A percentile compares a stretch with the other conserved stretches of the same genome.
Conservation (phyloP, 805 yeast genomes). For the Ogataea saltuana region DNA sequence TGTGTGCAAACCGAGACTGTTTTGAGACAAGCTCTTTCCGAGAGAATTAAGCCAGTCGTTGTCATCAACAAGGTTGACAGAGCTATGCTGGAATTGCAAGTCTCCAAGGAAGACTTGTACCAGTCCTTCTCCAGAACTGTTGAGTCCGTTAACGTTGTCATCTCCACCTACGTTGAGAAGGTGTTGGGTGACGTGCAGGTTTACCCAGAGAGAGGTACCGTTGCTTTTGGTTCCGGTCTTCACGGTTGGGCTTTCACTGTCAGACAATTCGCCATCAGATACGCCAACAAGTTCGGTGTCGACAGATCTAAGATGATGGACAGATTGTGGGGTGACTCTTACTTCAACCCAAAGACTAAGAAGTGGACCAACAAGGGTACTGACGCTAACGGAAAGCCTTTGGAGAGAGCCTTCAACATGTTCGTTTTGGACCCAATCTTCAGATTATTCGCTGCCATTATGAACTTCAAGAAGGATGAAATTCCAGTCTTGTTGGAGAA, state of each 20-base stretch:
- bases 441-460: constrained; percentile 94
- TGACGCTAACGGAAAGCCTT: constrained; percentile 91
- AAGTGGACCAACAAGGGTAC: constrained; percentile 97
- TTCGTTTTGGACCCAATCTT: constrained; percentile 98
- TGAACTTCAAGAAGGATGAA: constrained; percentile 99
- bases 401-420: constrained; percentile 99
- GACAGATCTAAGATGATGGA: constrained; percentile 98
- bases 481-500: constrained; percentile 88
- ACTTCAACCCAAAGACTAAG: constrained; percentile 99
- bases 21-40: constrained; percentile 98
- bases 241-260: constrained; percentile 99
- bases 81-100: constrained; percentile 98
- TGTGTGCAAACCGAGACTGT: constrained; percentile 99
- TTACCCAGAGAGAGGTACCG: constrained; percentile 98
- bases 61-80: constrained; percentile 99
- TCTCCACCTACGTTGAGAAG: constrained; percentile 91
- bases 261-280: constrained; percentile 97
- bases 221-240: constrained; percentile 99
- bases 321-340: constrained; percentile 99
- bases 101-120: constrained; percentile 97
- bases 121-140: constrained; percentile 98
- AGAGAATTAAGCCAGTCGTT: constrained; percentile 99
- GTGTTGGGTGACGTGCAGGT: constrained; percentile 95
- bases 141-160: constrained; percentile 98
- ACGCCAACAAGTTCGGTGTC: constrained; percentile 99